Evolutionary conservation across 257 asterid species (phyloP).

Genomic region (Solanum lycopersicoides): DNA sequence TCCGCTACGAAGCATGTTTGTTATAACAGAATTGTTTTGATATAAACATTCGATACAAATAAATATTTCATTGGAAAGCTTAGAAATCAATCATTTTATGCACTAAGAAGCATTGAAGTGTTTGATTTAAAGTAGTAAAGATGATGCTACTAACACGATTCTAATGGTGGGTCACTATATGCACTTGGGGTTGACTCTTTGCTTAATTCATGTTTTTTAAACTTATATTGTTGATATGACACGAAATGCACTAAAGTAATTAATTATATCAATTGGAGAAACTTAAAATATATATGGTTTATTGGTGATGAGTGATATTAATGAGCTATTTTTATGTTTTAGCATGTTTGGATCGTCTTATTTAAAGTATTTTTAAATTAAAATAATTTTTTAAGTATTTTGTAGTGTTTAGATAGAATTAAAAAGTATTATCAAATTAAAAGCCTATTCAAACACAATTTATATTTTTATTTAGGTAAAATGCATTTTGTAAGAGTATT

Average conservation of each 20-base stretch:
- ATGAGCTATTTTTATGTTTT: background rate
- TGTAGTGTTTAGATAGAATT: no score
- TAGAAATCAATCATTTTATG: background rate
- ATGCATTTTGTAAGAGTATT: background rate
- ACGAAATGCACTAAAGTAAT: background rate
- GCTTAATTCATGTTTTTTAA: background rate
- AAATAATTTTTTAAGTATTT: no score
- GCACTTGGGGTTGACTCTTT: background rate
- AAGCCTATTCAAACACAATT: background rate
- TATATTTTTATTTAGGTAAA: background rate
- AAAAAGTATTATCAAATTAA: no score
- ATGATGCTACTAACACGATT: background rate
- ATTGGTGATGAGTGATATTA: background rate
- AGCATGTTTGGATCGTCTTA: background rate
- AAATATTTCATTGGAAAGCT: background rate
- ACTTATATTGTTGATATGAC: background rate
- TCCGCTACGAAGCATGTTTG: no score
- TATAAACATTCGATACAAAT: background rate
- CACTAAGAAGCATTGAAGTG: background rate
- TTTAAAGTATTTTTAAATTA: no score
- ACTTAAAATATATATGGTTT: background rate
- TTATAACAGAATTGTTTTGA: accelerated
- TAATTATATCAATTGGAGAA: background rate
- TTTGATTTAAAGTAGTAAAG: background rate
- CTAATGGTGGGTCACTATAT: background rate